These are phyloP conservation scores for Paracoccidioides brasiliensis DNA, from an alignment of 2,329 filamentous ascomycete genomes.

Conservation along the genomic window DNA sequence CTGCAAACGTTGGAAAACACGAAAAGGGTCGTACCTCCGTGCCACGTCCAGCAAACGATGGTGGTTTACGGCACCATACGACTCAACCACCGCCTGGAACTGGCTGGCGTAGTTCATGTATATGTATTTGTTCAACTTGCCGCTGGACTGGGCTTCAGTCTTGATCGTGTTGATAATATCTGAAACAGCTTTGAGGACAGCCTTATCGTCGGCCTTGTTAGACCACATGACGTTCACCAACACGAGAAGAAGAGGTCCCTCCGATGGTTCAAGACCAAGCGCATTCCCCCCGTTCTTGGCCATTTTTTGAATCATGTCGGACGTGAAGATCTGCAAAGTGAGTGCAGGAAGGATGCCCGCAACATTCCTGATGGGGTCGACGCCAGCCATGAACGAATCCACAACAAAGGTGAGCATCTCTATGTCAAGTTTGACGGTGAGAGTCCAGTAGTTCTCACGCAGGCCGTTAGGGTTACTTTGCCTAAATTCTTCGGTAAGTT, in stretches of 20 bases:
- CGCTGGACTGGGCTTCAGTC: conserved; percentile 18
- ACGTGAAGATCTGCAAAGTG: conserved; percentile 23
- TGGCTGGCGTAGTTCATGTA: conserved; percentile 39
- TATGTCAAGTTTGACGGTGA: conserved; percentile 20
- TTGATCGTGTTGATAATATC: conserved; percentile 18
- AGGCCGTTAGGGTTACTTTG: conserved; percentile 21
- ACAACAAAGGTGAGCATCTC: conserved; percentile 17
- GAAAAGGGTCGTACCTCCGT: conserved; percentile 27
- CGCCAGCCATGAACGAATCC: conserved; percentile 15
- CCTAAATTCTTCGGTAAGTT: conserved; percentile 26
- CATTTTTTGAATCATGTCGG: conserved; percentile 19
- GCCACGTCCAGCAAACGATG: conserved; percentile 21
- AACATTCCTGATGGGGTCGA: conserved; percentile 12
- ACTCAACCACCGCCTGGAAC: conserved; percentile 30
- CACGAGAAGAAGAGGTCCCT: conserved; percentile 17
- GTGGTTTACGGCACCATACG: conserved; percentile 30
- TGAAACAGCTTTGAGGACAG: conserved; percentile 15
- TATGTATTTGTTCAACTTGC: conserved; percentile 22
- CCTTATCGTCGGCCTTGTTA: conserved; percentile 20
- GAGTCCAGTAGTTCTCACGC: conserved; percentile 23
- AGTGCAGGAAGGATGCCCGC: conserved; percentile 16
- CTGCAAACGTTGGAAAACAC: conserved; percentile 27
- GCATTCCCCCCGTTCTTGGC: conserved; percentile 23
- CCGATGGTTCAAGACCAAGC: conserved; percentile 19
- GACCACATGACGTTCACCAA: conserved; percentile 21